phyloP scores from a whole-genome alignment of 768 basidiomycete species.

The Auriscalpium vulgare region DNA sequence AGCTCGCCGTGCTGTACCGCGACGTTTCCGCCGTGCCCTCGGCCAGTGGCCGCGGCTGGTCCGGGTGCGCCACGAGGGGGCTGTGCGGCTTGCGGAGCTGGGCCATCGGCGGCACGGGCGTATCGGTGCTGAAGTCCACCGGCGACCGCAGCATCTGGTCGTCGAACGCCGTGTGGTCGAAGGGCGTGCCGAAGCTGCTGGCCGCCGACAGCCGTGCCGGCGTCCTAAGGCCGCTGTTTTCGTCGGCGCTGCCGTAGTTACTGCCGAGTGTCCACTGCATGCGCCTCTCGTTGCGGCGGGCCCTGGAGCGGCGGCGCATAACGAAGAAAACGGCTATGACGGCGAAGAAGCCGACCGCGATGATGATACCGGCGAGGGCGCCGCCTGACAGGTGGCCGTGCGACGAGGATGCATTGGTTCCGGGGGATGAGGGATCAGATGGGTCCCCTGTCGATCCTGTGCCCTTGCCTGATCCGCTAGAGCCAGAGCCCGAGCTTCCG shows the following conservation, averaged over 20 bases:
- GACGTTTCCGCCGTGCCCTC: background rate
- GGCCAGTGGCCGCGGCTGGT: no score
- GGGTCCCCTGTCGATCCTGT: slow-evolving; percentile 1
- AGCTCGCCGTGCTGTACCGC: background rate
- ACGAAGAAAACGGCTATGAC: slow-evolving; percentile 32
- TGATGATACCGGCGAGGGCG: slow-evolving; percentile 39
- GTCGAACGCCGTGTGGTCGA: slow-evolving; percentile 17
- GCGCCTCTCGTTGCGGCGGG: slow-evolving; percentile 35
- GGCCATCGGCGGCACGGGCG: slow-evolving; percentile 1
- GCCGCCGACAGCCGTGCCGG: slow-evolving; percentile 28
- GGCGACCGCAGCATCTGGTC: background rate
- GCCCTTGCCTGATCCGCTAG: background rate
- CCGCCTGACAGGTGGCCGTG: slow-evolving; percentile 29
- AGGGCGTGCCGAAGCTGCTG: slow-evolving; percentile 62
- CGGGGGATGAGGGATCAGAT: background rate
- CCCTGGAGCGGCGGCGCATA: slow-evolving; percentile 38
- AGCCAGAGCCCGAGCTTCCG: background rate
- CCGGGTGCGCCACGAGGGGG: background rate
- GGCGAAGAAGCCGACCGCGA: slow-evolving; percentile 23
- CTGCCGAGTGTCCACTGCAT: slow-evolving; percentile 39
- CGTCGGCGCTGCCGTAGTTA: slow-evolving; percentile 9
- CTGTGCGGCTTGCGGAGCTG: background rate
- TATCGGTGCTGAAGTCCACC: background rate
- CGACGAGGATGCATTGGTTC: background rate
- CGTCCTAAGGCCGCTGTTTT: slow-evolving; percentile 11